These are phyloP conservation scores for Epichloe sibirici DNA, from an alignment of 2,329 filamentous ascomycete genomes.

Conservation along the genomic window DNA sequence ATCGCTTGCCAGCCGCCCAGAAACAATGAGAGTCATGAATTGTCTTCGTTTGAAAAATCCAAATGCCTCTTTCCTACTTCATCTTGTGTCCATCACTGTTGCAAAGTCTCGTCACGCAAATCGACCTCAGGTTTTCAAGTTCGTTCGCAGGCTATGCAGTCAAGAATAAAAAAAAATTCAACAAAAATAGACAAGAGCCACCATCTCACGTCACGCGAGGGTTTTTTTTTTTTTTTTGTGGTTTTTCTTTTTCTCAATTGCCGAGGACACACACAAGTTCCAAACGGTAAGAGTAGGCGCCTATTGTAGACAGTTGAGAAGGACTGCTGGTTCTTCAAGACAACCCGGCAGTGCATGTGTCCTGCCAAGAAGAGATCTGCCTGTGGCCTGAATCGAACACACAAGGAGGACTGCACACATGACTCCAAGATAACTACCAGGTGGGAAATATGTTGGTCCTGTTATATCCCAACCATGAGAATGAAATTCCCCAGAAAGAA, in stretches of 20 bases:
- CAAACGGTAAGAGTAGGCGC: too few relatives aligned
- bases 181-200: background rate
- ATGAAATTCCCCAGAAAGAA: background rate
- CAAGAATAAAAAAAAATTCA: background rate
- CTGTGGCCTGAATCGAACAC: too few relatives aligned
- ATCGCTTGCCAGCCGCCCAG: background rate
- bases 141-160: slow-evolving; percentile 3
- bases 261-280: too few relatives aligned
- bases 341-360: too few relatives aligned
- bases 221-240: background rate
- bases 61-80: background rate
- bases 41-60: background rate
- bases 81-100: background rate
- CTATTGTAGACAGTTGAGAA: too few relatives aligned
- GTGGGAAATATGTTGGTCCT: background rate
- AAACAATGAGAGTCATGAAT: background rate
- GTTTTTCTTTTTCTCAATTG: too few relatives aligned
- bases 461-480: background rate
- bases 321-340: too few relatives aligned
- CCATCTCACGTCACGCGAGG: background rate
- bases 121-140: background rate
- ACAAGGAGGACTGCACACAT: too few relatives aligned
- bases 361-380: too few relatives aligned
- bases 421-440: too few relatives aligned
- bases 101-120: background rate